Conservation (phyloP, 1,139 yeast species). For the Hyphopichia pseudoburtonii region DNA sequence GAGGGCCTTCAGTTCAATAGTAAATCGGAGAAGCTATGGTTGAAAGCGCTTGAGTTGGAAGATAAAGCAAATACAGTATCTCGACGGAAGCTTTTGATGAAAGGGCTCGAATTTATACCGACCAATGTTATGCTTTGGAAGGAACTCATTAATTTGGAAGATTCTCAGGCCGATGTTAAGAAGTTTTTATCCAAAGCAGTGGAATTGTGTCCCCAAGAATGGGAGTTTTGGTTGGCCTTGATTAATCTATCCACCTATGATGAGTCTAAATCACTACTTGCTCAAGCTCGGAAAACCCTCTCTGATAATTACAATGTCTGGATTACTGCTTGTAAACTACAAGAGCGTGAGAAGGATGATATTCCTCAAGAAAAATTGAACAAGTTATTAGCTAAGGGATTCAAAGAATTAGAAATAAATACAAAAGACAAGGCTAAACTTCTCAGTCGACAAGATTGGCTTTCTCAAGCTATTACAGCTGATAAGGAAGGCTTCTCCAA, state of each 20-base stretch:
- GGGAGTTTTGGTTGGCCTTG: slow-evolving; percentile 60
- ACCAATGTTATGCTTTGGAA: slow-evolving; percentile 52
- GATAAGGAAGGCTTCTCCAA: slow-evolving; percentile 35
- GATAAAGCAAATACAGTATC: slow-evolving; percentile 42
- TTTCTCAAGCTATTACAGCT: slow-evolving; percentile 36
- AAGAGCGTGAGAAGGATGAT: slow-evolving; percentile 50
- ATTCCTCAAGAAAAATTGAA: slow-evolving; percentile 35
- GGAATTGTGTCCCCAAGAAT: slow-evolving; percentile 63
- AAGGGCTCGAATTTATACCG: slow-evolving; percentile 58
- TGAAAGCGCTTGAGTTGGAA: slow-evolving; percentile 67
- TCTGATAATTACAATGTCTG: slow-evolving; percentile 59
- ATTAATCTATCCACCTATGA: slow-evolving; percentile 45
- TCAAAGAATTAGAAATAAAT: slow-evolving; percentile 31
- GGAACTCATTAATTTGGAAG: slow-evolving; percentile 50
- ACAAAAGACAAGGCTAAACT: slow-evolving; percentile 20
- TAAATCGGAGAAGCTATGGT: slow-evolving; percentile 66
- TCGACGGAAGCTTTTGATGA: slow-evolving; percentile 58
- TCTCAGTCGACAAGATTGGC: slow-evolving; percentile 42
- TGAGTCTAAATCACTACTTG: slow-evolving; percentile 56
- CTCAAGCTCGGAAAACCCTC: slow-evolving; percentile 57
- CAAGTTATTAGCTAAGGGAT: slow-evolving; percentile 54
- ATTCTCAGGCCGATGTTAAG: slow-evolving; percentile 43
- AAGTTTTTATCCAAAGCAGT: slow-evolving; percentile 66
- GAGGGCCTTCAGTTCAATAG: slow-evolving; percentile 64
- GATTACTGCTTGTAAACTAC: slow-evolving; percentile 70